phyloP scores from a whole-genome alignment of 305 asterid genomes.

The Fraxinus sp. region DNA sequence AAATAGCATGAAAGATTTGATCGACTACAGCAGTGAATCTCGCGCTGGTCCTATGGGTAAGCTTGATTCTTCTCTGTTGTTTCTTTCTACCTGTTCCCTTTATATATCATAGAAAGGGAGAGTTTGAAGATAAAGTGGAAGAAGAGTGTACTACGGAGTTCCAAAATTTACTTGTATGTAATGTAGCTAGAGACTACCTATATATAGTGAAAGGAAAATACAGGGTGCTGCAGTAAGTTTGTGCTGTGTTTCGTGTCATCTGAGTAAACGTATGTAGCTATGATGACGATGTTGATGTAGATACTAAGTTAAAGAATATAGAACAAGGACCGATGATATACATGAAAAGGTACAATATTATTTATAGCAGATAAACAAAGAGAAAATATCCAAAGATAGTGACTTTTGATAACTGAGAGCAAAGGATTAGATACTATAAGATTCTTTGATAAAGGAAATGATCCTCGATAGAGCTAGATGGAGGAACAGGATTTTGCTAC shows the following conservation, averaged over 20 bases:
- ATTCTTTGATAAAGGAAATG: neutral
- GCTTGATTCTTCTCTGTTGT: conserved; percentile 22
- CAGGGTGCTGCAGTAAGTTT: neutral
- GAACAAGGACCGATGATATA: neutral
- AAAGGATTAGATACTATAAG: neutral
- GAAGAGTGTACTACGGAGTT: neutral
- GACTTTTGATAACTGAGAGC: neutral
- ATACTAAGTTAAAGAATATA: neutral
- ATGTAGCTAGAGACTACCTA: neutral
- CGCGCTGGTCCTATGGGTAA: conserved; percentile 83
- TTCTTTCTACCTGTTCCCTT: conserved; percentile 10
- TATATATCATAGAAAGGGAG: neutral
- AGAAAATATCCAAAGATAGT: neutral
- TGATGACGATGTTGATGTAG: neutral
- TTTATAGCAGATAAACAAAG: neutral
- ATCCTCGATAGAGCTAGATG: neutral
- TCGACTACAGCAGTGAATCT: conserved; percentile 73
- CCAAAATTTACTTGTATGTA: neutral
- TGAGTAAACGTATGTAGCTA: neutral
- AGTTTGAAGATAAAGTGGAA: neutral
- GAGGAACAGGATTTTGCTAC: neutral
- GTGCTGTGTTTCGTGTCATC: neutral
- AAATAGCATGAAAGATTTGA: conserved; percentile 90
- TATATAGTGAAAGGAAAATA: neutral
- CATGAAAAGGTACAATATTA: neutral